Evolutionary conservation across 2,329 filamentous ascomycete species (phyloP).

Genomic region (Daldinia sp.): DNA sequence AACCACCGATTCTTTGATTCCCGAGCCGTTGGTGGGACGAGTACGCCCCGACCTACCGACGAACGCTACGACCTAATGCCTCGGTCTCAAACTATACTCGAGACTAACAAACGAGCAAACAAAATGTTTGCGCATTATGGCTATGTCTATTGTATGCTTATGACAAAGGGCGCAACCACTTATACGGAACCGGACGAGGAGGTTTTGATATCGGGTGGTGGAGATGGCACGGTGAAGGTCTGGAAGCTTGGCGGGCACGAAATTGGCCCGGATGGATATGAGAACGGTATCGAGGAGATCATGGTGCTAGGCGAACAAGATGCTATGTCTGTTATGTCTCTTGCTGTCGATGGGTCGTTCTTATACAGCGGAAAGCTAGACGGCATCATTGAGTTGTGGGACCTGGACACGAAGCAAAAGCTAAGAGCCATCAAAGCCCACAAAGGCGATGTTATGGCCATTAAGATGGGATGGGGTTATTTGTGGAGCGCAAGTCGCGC

Average conservation of each 20-base stretch:
- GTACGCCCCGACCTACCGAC: constrained; percentile 75
- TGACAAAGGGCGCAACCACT: constrained; percentile 74
- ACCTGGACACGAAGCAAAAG: constrained; percentile 91
- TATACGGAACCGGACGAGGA: constrained; percentile 78
- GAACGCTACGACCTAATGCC: constrained; percentile 65
- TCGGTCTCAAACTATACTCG: constrained; percentile 67
- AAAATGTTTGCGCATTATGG: constrained; percentile 92
- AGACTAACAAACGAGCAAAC: constrained; percentile 83
- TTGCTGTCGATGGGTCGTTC: constrained; percentile 89
- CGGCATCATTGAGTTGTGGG: constrained; percentile 94
- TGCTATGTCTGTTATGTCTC: constrained; percentile 73
- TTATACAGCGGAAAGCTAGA: constrained; percentile 89
- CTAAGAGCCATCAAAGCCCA: constrained; percentile 86
- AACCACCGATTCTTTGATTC: constrained; percentile 95
- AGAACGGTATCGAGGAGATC: constrained; percentile 73
- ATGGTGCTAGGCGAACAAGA: constrained; percentile 70
- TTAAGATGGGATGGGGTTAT: constrained; percentile 85
- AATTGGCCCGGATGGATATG: constrained; percentile 59
- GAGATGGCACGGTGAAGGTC: constrained; percentile 93
- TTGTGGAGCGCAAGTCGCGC: constrained; percentile 90
- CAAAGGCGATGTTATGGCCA: constrained; percentile 81
- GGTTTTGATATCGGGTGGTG: constrained; percentile 87
- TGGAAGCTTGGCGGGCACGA: constrained; percentile 72
- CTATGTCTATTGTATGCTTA: constrained; percentile 95
- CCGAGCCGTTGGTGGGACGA: constrained; percentile 80